phyloP scores from a whole-genome alignment of 2,329 filamentous ascomycete species.

The Fusarium sp. region DNA sequence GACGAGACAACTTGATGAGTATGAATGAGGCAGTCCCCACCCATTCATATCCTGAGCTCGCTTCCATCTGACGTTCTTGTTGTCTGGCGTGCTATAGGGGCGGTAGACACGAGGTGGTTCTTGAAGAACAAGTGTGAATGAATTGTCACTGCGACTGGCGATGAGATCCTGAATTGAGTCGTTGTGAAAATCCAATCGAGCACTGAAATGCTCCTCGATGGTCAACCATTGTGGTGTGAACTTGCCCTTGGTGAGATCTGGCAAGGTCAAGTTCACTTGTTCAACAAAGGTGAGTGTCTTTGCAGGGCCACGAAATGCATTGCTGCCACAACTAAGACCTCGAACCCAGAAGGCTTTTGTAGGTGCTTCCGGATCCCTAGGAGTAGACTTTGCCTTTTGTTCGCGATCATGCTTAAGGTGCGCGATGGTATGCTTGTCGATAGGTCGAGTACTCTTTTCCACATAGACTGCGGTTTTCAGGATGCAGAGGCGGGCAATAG shows the following conservation, averaged over 20 bases:
- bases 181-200: constrained; percentile 61
- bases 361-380: constrained; percentile 31
- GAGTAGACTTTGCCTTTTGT: constrained; percentile 23
- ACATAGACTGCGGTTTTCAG: constrained; percentile 46
- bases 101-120: constrained; percentile 64
- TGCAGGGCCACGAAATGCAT: constrained; percentile 51
- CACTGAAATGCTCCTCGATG: not conserved
- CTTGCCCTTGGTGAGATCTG: not conserved
- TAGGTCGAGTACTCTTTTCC: constrained; percentile 49
- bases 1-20: constrained; percentile 55
- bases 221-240: constrained; percentile 34
- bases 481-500: constrained; percentile 47
- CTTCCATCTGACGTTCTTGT: constrained; percentile 33
- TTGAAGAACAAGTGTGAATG: constrained; percentile 63
- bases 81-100: not conserved
- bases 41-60: constrained; percentile 46
- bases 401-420: constrained; percentile 46
- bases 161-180: constrained; percentile 61
- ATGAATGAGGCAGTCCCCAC: constrained; percentile 16
- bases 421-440: constrained; percentile 39
- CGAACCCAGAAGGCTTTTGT: constrained; percentile 33
- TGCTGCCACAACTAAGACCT: constrained; percentile 60
- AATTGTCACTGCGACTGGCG: constrained; percentile 48
- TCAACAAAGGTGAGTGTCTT: constrained; percentile 56
- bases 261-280: constrained; percentile 48